A percentile compares a stretch with the other conserved stretches of the same genome.
Conservation (phyloP, 139 green algal genomes). For the Chlorella sp. region DNA sequence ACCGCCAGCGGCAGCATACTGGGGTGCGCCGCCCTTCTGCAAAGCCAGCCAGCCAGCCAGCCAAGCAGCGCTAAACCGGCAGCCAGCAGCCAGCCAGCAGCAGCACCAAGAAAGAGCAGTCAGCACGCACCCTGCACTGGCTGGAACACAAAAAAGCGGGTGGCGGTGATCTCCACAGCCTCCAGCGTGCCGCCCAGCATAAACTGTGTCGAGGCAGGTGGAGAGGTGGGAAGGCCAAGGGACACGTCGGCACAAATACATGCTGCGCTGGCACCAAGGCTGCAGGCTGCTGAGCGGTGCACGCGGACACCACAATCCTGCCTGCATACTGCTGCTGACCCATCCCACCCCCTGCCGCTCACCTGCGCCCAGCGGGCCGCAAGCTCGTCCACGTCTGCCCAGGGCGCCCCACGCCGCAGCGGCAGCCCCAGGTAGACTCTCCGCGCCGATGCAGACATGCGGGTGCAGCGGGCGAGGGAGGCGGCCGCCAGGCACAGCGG, state of each 20-base stretch:
- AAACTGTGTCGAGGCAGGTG: not conserved
- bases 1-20: no score
- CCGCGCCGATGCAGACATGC: not conserved
- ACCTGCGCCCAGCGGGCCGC: conserved; percentile 7
- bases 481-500: not conserved
- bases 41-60: no score
- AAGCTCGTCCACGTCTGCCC: conserved; percentile 18
- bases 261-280: no score
- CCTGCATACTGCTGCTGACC: no score
- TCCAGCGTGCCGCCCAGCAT: conserved; percentile 6
- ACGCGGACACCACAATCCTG: no score
- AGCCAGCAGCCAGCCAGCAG: no score
- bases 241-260: no score
- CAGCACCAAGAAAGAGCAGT: no score
- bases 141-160: conserved; percentile 27
- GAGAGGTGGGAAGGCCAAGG: not conserved
- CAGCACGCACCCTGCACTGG: conserved; percentile 6
- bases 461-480: not conserved
- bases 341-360: not conserved
- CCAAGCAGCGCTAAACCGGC: no score
- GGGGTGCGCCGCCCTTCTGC: no score
- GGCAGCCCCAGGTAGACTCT: conserved; percentile 19
- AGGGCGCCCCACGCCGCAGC: conserved; percentile 3
- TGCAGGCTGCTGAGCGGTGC: no score
- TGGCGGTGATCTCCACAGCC: conserved; percentile 9